Conservation (phyloP, 768 basidiomycete genomes). For the Boletus rubescentipes region DNA sequence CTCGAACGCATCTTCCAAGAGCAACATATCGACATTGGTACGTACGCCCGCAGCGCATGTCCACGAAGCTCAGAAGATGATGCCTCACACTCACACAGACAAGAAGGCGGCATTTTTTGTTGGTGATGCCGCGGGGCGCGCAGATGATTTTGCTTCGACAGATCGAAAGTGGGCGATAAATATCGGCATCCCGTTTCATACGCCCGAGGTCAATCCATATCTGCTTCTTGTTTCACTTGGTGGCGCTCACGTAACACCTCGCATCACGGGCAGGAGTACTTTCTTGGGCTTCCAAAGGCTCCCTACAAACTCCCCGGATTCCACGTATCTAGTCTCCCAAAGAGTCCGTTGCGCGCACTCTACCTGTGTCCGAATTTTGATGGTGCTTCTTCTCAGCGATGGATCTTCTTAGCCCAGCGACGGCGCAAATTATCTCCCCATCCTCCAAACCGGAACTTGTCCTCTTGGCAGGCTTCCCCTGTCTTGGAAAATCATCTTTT, state of each 20-base stretch:
- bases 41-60: conserved; percentile 8
- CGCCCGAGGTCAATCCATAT: conserved; percentile 66
- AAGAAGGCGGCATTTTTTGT: conserved; percentile 69
- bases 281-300: conserved; percentile 51
- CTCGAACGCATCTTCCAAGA: conserved; percentile 60
- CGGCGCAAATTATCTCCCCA: conserved; percentile 14
- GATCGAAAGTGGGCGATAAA: conserved; percentile 89
- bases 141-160: conserved; percentile 72
- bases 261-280: conserved; percentile 64
- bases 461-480: conserved; percentile 61
- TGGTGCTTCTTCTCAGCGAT: conserved; percentile 33
- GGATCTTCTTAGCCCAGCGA: conserved; percentile 31
- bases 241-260: neutral
- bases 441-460: conserved; percentile 44
- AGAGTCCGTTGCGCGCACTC: conserved; percentile 15
- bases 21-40: conserved; percentile 66
- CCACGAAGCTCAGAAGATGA: neutral
- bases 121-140: conserved; percentile 87
- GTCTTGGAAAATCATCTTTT: conserved; percentile 81
- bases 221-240: neutral
- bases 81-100: conserved; percentile 51
- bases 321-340: conserved; percentile 49
- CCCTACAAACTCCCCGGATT: conserved; percentile 64
- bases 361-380: neutral
- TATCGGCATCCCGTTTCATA: conserved; percentile 67